Evolutionary conservation across 768 basidiomycete species (phyloP).

Genomic region (Brasilioporus rufonigricans): DNA sequence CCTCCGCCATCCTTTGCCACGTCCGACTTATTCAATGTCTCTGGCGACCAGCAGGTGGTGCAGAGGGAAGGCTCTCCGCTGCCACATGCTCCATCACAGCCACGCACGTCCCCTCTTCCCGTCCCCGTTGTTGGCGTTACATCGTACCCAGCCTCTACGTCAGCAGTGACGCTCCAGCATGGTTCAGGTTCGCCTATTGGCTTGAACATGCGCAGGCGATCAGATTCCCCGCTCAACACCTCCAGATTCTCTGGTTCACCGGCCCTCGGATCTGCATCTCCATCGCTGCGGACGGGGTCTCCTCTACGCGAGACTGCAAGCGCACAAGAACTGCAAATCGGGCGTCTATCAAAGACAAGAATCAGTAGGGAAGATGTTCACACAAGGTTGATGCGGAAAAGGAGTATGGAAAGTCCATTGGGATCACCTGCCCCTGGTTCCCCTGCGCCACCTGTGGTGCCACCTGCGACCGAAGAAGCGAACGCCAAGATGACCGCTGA

Average conservation of each 20-base stretch:
- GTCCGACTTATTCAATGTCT: slow-evolving; percentile 17
- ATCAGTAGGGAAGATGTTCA: slow-evolving; percentile 57
- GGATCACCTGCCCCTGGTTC: slow-evolving; percentile 18
- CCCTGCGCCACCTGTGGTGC: not conserved
- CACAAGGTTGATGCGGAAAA: slow-evolving; percentile 43
- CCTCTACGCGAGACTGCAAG: slow-evolving; percentile 26
- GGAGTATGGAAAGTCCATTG: slow-evolving; percentile 44
- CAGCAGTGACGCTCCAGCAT: slow-evolving; percentile 4
- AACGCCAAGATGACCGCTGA: not conserved
- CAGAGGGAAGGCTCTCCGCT: slow-evolving; percentile 5
- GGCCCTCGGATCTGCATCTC: slow-evolving; percentile 19
- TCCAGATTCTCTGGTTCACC: slow-evolving; percentile 20
- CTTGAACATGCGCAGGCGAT: slow-evolving; percentile 16
- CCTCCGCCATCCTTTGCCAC: slow-evolving; percentile 20
- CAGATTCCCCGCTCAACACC: slow-evolving; percentile 24
- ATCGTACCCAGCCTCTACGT: slow-evolving; percentile 14
- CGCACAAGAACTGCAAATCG: slow-evolving; percentile 18
- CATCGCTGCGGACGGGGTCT: slow-evolving; percentile 24
- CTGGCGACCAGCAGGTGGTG: slow-evolving; percentile 7
- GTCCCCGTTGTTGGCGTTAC: not conserved
- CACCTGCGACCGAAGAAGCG: not conserved
- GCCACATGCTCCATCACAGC: slow-evolving; percentile 1
- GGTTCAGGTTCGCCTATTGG: slow-evolving; percentile 20
- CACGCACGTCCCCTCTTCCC: slow-evolving; percentile 2
- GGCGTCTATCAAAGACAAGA: slow-evolving; percentile 35